Percentiles rank a stretch among this genome's conserved stretches.
These are phyloP conservation scores for Penstemon barbatus DNA, from an alignment of 257 asterid genomes.

Conservation along the genomic window DNA sequence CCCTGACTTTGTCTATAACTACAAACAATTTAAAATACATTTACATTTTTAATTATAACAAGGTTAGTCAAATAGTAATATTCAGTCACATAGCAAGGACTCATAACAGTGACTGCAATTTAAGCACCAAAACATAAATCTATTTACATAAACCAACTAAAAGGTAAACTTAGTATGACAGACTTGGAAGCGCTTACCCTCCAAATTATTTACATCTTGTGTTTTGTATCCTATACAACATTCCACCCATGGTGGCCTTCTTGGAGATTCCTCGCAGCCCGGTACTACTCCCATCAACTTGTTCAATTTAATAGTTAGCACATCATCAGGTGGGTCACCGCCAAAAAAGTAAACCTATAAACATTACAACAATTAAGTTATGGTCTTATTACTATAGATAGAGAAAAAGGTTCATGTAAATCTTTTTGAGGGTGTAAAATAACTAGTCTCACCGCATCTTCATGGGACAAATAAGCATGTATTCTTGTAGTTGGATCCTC, in stretches of 20 bases:
- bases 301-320: background rate
- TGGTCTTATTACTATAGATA: background rate
- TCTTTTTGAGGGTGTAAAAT: background rate
- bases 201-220: background rate
- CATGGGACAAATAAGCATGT: slow-evolving; percentile 18
- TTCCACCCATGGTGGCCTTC: slow-evolving; percentile 23
- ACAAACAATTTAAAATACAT: too few species aligned
- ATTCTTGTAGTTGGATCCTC: slow-evolving; percentile 26
- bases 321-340: background rate
- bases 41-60: too few species aligned
- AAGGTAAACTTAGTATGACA: slow-evolving; percentile 5
- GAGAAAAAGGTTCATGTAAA: too few species aligned
- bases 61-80: too few species aligned
- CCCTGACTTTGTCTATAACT: too few species aligned
- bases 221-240: slow-evolving; percentile 24
- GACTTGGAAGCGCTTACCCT: background rate
- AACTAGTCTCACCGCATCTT: slow-evolving; percentile 18
- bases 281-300: slow-evolving; percentile 8
- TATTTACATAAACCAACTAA: too few species aligned
- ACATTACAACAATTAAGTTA: background rate
- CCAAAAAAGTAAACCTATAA: slow-evolving; percentile 10
- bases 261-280: background rate
- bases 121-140: too few species aligned
- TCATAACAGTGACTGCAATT: too few species aligned
- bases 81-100: too few species aligned